phyloP scores from a whole-genome alignment of 2,329 filamentous ascomycete genomes.

The Cordyceps sp. region DNA sequence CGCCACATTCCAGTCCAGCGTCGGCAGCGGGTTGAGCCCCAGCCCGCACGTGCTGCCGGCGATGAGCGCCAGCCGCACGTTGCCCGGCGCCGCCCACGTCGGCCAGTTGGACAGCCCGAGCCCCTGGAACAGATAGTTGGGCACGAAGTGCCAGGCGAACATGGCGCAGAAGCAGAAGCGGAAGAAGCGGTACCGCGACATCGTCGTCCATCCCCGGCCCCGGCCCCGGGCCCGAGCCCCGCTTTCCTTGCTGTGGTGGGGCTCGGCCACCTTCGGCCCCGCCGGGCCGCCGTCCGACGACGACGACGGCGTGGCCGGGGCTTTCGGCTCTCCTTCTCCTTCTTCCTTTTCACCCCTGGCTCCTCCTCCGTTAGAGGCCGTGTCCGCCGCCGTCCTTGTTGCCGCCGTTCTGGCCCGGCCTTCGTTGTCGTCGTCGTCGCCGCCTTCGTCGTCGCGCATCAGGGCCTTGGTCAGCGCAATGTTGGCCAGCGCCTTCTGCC shows the following conservation, averaged over 20 bases:
- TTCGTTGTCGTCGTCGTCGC: too few relatives aligned
- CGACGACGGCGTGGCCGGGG: too few relatives aligned
- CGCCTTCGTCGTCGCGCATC: constrained; percentile 4
- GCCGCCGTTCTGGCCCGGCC: too few relatives aligned
- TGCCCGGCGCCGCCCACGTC: constrained; percentile 29
- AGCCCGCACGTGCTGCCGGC: constrained; percentile 18
- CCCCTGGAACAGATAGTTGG: constrained; percentile 29
- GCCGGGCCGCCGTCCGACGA: too few relatives aligned
- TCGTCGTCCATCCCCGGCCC: constrained; percentile 2
- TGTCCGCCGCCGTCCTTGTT: too few relatives aligned
- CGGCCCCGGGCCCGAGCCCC: too few relatives aligned
- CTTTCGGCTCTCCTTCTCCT: too few relatives aligned
- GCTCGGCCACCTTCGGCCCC: too few relatives aligned
- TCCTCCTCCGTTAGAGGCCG: too few relatives aligned
- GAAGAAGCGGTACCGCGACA: constrained; percentile 23
- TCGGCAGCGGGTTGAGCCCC: constrained; percentile 19
- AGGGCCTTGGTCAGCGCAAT: constrained; percentile 22
- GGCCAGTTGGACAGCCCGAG: constrained; percentile 31
- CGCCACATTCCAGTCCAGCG: constrained; percentile 23
- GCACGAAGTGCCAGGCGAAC: constrained; percentile 36
- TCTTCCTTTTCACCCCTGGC: too few relatives aligned
- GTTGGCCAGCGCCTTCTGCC: constrained; percentile 30
- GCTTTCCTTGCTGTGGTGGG: too few relatives aligned
- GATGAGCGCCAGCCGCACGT: constrained; percentile 16
- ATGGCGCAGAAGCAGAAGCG: constrained; percentile 21